Evolutionary conservation across 257 asterid species (phyloP), one percentile per base, ranked within the genome.

Genomic region (Verbascum thapsus): DNA sequence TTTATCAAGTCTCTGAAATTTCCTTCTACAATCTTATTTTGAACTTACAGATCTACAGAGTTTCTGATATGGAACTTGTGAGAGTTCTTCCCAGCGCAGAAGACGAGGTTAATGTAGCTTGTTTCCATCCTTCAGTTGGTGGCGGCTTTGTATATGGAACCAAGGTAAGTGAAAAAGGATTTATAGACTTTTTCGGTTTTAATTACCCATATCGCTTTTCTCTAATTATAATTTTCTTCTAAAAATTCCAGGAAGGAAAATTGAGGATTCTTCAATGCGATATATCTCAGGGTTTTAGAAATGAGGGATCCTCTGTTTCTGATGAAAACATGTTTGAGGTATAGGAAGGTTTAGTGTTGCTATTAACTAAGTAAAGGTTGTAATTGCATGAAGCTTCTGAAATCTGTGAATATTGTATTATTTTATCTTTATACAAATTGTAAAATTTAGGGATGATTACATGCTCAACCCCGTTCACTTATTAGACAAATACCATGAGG

Each of bases 31-130:
- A 57, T n/a, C 63, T 15, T 44, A 18, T 23, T 15, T 66, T 68
- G 51, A 18, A 66, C 50, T 41, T 69, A 58, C 80, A 92, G 97
- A 80, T 92, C 19, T 92, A 90, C 71, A 77, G 95, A 78, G 95
- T 89, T 69, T 85, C 89, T 41, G 95, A 89, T 73, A 89, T 89
- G 99, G 99, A 92, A 80, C 94, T 87, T 57, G 97, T 92, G 68
- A 89, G 94, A 78, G 94, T 85, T 62, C 97, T 89, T 64, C 94
- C 99, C 58, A 92, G 95, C 67, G 94, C 97, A 34, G 97, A 92
- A 76, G 99, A 92, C 75, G 99, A 92, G 85, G 96, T 92, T 68
- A 92, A 92, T 61, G 99, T 92, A 0, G 99, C 99, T 64, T 92
- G 95, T 69, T 92, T 92, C 72, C 99, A 92, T 78, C 99, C 97